phyloP scores from a whole-genome alignment of 2,329 filamentous ascomycete species.

The Tolypocladium ovalisporum region DNA sequence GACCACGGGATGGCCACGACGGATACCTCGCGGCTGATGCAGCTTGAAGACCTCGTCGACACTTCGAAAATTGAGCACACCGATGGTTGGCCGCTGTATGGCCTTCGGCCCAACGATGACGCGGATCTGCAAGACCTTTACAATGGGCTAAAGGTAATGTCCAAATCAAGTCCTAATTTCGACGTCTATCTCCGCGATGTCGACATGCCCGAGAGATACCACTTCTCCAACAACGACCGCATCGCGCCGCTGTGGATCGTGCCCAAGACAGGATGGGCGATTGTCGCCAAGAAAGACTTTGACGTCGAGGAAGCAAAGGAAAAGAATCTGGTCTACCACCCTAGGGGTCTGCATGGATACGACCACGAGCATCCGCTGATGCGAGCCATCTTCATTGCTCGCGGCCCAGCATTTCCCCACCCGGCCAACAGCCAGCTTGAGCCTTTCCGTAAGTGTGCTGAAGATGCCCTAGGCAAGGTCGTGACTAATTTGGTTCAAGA shows the following conservation, averaged over 20 bases:
- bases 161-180: slow-evolving; percentile 54
- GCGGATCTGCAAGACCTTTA: slow-evolving; percentile 59
- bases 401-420: slow-evolving; percentile 87
- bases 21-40: slow-evolving; percentile 65
- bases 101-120: slow-evolving; percentile 67
- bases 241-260: slow-evolving; percentile 95
- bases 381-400: slow-evolving; percentile 88
- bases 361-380: slow-evolving; percentile 92
- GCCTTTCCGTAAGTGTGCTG: slow-evolving; percentile 62
- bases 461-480: not conserved
- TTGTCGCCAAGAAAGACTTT: slow-evolving; percentile 72
- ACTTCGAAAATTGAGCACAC: slow-evolving; percentile 65
- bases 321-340: slow-evolving; percentile 60
- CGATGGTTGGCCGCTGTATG: slow-evolving; percentile 91
- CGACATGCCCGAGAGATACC: slow-evolving; percentile 86
- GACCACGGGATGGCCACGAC: slow-evolving; percentile 99
- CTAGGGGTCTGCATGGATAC: slow-evolving; percentile 83
- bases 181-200: slow-evolving; percentile 80
- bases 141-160: slow-evolving; percentile 43
- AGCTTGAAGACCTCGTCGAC: slow-evolving; percentile 83
- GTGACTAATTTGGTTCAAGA: slow-evolving; percentile 37
- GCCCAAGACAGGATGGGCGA: slow-evolving; percentile 84
- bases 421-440: slow-evolving; percentile 68
- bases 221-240: slow-evolving; percentile 77
- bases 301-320: slow-evolving; percentile 54